These are phyloP conservation scores for Plasmodium vivax DNA, from an alignment of 169 alveolate genomes.

Conservation along the genomic window DNA sequence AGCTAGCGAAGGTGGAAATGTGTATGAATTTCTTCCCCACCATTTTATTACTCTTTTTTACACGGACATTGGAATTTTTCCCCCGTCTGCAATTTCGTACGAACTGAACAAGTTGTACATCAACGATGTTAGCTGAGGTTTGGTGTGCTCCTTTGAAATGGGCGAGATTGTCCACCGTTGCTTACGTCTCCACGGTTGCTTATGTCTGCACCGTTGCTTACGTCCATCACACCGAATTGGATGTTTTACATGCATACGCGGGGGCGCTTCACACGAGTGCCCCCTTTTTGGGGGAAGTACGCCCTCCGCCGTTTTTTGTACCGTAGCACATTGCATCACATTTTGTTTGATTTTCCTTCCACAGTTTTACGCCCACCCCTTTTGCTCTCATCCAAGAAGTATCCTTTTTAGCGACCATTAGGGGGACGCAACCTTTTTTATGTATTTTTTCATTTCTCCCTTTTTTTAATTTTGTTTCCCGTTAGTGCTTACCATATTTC, in stretches of 20 bases:
- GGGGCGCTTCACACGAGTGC: not conserved
- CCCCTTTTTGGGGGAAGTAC: not conserved
- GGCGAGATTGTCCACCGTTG: not conserved
- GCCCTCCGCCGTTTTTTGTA: not conserved
- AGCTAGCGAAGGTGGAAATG: not conserved
- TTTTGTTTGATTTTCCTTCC: not conserved
- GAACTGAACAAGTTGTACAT: slow-evolving; percentile 52
- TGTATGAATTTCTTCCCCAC: slow-evolving; percentile 65
- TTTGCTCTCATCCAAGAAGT: not conserved
- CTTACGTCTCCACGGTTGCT: not conserved
- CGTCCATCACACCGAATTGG: not conserved
- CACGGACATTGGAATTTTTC: slow-evolving; percentile 67
- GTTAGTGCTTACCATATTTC: not conserved
- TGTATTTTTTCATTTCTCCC: not conserved
- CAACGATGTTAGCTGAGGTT: slow-evolving; percentile 1
- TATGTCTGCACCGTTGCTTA: not conserved
- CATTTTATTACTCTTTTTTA: slow-evolving; percentile 67
- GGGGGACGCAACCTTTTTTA: not conserved
- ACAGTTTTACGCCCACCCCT: not conserved
- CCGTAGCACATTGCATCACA: not conserved
- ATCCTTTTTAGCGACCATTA: not conserved
- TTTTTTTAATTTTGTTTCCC: not conserved
- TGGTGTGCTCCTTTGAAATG: not conserved
- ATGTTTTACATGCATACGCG: not conserved
- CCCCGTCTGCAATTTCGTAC: slow-evolving; percentile 56